Evolutionary conservation across 257 asterid species (phyloP).

Genomic region (Anisodus acutangulus): DNA sequence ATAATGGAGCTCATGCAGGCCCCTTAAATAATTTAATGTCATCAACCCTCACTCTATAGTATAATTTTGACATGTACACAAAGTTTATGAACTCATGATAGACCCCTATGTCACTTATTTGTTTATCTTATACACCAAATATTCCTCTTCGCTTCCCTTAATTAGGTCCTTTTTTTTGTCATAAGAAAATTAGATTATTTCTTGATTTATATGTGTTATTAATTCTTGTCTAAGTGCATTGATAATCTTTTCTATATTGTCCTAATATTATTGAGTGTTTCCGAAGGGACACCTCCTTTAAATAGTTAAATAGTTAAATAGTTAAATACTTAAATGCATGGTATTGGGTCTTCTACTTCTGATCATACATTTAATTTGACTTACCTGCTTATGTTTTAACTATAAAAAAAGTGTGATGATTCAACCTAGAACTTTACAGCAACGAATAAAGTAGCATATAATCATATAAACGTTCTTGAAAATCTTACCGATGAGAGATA

Average conservation of each 20-base stretch:
- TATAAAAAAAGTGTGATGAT: too few relatives aligned
- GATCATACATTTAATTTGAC: too few relatives aligned
- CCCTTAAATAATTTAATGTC: constrained; percentile 1
- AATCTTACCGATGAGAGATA: too few relatives aligned
- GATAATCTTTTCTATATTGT: not conserved
- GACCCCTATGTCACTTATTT: not conserved
- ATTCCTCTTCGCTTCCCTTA: constrained; percentile 12
- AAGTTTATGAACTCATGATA: not conserved
- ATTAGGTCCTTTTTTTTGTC: not conserved
- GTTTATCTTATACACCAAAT: constrained; percentile 21
- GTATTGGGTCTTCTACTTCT: too few relatives aligned
- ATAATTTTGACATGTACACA: not conserved
- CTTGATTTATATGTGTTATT: not conserved
- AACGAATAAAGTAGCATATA: not conserved
- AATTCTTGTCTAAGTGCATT: not conserved
- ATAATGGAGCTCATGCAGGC: not conserved
- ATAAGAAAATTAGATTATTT: not conserved
- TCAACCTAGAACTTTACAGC: too few relatives aligned
- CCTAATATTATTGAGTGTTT: not conserved
- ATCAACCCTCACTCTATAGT: not conserved
- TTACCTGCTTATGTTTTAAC: too few relatives aligned
- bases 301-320: not conserved
- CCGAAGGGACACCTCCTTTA: not conserved
- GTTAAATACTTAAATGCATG: not conserved
- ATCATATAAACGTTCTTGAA: not conserved